phyloP scores from a whole-genome alignment of 169 alveolate genomes.

The Plasmodium berghei region DNA sequence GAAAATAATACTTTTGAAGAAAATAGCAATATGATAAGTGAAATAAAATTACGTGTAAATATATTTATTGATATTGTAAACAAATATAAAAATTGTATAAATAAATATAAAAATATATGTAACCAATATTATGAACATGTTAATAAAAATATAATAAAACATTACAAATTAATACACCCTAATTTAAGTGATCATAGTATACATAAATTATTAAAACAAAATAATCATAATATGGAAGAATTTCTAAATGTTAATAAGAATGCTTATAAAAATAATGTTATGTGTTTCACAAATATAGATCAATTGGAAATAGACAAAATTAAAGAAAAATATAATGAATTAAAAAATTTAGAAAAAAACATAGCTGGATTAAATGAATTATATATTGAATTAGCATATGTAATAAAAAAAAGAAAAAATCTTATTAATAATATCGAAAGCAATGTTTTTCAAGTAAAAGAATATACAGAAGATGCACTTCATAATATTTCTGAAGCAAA shows the following conservation, averaged over 20 bases:
- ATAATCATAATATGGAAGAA: conserved; percentile 15
- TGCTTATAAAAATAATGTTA: not conserved
- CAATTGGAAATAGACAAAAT: conserved; percentile 39
- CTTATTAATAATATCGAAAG: conserved; percentile 44
- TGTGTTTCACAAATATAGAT: conserved; percentile 13
- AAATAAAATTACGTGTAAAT: conserved; percentile 45
- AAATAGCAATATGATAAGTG: conserved; percentile 25
- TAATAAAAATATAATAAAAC: conserved; percentile 43
- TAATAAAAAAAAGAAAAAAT: conserved; percentile 47
- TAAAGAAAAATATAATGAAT: conserved; percentile 37
- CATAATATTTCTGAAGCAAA: conserved; percentile 44
- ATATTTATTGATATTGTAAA: conserved; percentile 54
- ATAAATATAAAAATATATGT: conserved; percentile 56
- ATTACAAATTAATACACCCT: conserved; percentile 39
- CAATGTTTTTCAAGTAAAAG: conserved; percentile 50
- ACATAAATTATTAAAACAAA: conserved; percentile 24
- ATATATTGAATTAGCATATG: conserved; percentile 60
- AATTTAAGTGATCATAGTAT: conserved; percentile 22
- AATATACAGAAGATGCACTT: conserved; percentile 55
- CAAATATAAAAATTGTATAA: conserved; percentile 42
- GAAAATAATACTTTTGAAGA: conserved; percentile 34
- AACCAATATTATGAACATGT: conserved; percentile 54
- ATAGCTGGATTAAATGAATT: conserved; percentile 43
- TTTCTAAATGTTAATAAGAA: conserved; percentile 28
- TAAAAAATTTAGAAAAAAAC: conserved; percentile 38